Evolutionary conservation across 129 eudicot species (phyloP).

Genomic region (Silybum marianum): DNA sequence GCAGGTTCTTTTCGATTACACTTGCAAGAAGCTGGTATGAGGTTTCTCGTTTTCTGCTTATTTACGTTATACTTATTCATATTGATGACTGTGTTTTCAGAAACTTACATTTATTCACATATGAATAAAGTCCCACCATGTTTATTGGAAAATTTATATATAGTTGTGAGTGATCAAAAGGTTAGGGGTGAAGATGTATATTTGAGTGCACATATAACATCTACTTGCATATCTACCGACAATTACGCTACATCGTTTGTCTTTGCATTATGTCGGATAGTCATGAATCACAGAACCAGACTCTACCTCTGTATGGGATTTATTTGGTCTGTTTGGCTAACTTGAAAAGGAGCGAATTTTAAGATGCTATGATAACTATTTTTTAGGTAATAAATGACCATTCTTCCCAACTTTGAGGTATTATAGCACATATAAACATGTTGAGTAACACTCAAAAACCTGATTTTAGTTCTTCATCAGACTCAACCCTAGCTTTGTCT

Average conservation of each 20-base stretch:
- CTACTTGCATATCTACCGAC: not conserved
- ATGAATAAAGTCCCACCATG: not conserved
- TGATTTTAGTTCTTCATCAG: too few relatives aligned
- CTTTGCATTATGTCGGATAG: not conserved
- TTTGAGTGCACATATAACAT: not conserved
- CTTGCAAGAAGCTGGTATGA: constrained; percentile 67
- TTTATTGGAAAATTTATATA: not conserved
- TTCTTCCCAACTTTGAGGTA: not conserved
- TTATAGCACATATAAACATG: not conserved
- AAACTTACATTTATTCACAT: constrained; percentile 19
- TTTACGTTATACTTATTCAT: constrained; percentile 1
- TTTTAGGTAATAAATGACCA: not conserved
- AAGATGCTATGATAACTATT: not conserved
- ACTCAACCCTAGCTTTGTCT: too few relatives aligned
- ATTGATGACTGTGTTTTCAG: constrained; percentile 30
- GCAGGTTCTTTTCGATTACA: constrained; percentile 64
- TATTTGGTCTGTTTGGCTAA: too few relatives aligned
- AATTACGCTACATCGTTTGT: not conserved
- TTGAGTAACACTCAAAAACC: too few relatives aligned
- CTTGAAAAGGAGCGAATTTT: not conserved
- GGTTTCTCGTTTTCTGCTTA: not conserved
- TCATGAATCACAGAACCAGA: not conserved
- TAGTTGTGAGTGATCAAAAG: not conserved
- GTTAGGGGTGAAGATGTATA: not conserved
- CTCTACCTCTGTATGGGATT: not conserved